Base-by-base conservation (phyloP, 2,329 filamentous ascomycete genomes). In the Ophiostoma perfectum region DNA sequence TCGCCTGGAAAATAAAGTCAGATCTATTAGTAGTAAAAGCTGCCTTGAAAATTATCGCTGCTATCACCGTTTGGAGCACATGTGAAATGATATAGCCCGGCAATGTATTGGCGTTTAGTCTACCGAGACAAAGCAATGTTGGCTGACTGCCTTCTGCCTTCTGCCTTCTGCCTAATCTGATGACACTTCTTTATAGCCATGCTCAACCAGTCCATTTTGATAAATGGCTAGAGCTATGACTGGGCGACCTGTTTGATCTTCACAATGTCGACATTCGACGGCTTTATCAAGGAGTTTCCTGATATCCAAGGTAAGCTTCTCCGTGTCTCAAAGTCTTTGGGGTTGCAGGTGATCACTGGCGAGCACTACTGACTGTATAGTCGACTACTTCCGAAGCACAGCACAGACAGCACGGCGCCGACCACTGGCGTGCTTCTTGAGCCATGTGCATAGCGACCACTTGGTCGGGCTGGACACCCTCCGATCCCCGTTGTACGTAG, bases 371-470 rank as follows among this genome's bases (percentile, higher is more conserved):
- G 12, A 41, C 44, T 1, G n/a, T 18, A 12, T 18, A 91, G 89
- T 97, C 72, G 93, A 97, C 78, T 92, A 88, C 79, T 97, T 97
- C 74, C 86, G 91, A 38, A 80, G 78, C 16, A 67, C 65, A 5
- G 81, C 82, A 64, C 78, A 81, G 4, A 63, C 65, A 9, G 80
- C 80, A 5, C 78, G 78, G 16, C 83, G 78, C 16, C 84, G 90
- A 4, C 90, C 92, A 0, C 78, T 95, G 68, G 93, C 91, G 16
- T 95, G 90, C 76, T 97, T 98, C 75, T 82, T 98, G 39, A 96
- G 91, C 77, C 94, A 98, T 83, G 88, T 96, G 2, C 94, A 97
- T 76, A 96, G 90, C 72, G 93, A 97, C 74, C 94, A 97, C 78
- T 84, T 97, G 0, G 84, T 84, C 47, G 93, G 94, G 0, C 83